Conservation (phyloP, 495 filamentous ascomycete genomes). For the Lichina pygmaea region DNA sequence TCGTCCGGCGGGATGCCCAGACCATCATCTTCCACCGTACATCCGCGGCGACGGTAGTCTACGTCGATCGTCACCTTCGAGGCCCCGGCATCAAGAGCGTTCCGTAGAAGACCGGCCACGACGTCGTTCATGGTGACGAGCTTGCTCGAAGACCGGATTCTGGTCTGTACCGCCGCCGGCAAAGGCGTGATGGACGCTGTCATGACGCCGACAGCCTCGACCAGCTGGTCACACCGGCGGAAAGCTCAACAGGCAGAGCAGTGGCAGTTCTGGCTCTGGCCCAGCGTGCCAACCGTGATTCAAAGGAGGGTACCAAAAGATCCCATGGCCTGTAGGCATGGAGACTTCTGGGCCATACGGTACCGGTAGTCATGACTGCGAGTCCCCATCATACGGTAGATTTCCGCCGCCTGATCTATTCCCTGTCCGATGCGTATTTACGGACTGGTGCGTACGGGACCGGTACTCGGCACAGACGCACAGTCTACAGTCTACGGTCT, state of each 20-base stretch:
- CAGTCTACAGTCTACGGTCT: too few relatives aligned
- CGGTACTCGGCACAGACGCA: too few relatives aligned
- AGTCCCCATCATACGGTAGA: too few relatives aligned
- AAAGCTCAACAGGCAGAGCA: neutral
- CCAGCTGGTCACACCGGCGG: too few relatives aligned
- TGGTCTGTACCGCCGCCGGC: slow-evolving; percentile 48
- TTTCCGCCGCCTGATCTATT: too few relatives aligned
- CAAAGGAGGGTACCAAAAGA: too few relatives aligned
- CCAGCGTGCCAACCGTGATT: too few relatives aligned
- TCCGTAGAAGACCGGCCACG: slow-evolving; percentile 49
- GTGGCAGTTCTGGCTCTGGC: neutral
- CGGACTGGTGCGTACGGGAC: too few relatives aligned
- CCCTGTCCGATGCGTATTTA: too few relatives aligned
- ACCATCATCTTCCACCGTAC: slow-evolving; percentile 74
- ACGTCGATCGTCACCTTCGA: slow-evolving; percentile 42
- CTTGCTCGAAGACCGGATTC: slow-evolving; percentile 61
- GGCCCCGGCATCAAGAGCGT: slow-evolving; percentile 62
- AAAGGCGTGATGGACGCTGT: slow-evolving; percentile 1
- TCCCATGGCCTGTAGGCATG: too few relatives aligned
- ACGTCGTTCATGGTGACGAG: slow-evolving; percentile 54
- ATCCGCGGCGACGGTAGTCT: slow-evolving; percentile 52
- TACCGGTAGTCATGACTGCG: too few relatives aligned
- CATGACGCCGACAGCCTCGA: neutral
- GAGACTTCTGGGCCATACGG: too few relatives aligned
- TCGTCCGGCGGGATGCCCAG: slow-evolving; percentile 46